Conservation (phyloP, 768 basidiomycete species). For the Phaeotremella skinneri region DNA sequence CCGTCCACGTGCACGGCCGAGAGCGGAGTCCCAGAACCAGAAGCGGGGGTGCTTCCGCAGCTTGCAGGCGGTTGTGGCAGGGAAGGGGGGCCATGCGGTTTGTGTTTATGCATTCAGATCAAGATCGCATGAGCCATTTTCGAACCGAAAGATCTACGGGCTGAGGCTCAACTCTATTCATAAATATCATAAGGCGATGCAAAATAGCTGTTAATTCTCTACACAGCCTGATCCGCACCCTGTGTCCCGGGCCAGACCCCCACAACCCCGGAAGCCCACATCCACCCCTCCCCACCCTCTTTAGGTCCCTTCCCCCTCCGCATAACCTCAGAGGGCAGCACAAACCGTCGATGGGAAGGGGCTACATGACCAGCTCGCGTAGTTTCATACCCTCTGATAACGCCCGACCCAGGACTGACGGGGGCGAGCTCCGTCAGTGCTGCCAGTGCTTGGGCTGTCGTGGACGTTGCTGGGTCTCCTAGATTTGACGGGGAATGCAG, state of each 20-base stretch:
- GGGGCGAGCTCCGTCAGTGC: not conserved
- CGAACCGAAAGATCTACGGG: not conserved
- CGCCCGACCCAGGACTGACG: not conserved
- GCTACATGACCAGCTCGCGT: slow-evolving; percentile 35
- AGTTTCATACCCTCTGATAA: not conserved
- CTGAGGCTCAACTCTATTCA: not conserved
- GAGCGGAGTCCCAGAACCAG: no score
- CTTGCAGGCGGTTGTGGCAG: no score
- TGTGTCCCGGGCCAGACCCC: slow-evolving; percentile 27
- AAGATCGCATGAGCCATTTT: no score
- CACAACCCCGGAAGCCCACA: slow-evolving; percentile 28
- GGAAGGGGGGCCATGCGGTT: no score
- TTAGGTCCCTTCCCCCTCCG: slow-evolving; percentile 22
- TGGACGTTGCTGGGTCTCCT: not conserved
- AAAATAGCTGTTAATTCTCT: no score
- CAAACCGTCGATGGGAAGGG: slow-evolving; percentile 37
- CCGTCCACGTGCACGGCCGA: no score
- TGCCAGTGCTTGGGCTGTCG: not conserved
- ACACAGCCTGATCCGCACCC: no score
- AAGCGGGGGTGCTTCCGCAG: no score
- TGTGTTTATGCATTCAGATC: no score
- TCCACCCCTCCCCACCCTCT: slow-evolving; percentile 33
- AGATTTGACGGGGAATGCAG: slow-evolving; percentile 7
- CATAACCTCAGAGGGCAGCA: slow-evolving; percentile 11
- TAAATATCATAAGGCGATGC: not conserved